These are phyloP conservation scores for Aspergillus egyptiacus DNA, from an alignment of 495 filamentous ascomycete species.

Conservation along the genomic window DNA sequence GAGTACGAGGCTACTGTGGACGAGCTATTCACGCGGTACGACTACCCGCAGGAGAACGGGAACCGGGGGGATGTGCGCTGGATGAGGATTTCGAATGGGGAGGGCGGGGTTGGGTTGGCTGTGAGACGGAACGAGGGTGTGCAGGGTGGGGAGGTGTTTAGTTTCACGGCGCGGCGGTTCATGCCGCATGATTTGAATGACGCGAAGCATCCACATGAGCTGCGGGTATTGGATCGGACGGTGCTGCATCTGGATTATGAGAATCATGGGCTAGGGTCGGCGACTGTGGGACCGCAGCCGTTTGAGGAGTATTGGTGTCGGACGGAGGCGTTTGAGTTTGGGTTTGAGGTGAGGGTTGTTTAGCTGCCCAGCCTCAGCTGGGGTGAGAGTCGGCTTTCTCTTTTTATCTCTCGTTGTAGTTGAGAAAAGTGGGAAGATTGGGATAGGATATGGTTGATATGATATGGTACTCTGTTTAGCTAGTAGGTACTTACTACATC, in stretches of 20 bases:
- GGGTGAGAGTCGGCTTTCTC: no score
- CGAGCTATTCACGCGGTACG: conserved; percentile 9
- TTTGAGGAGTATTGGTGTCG: conserved; percentile 2
- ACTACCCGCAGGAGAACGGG: conserved; percentile 26
- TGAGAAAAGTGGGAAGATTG: no score
- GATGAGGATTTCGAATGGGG: not conserved
- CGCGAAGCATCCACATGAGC: conserved; percentile 52
- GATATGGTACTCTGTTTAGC: no score
- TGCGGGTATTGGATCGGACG: conserved; percentile 46
- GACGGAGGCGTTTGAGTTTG: conserved; percentile 4
- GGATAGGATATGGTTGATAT: no score
- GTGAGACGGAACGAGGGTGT: no score
- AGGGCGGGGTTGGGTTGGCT: no score
- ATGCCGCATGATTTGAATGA: conserved; percentile 47
- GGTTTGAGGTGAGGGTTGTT: conserved; percentile 2
- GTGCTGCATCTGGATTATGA: conserved; percentile 54
- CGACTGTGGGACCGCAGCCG: conserved; percentile 2
- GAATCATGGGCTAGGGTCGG: conserved; percentile 48
- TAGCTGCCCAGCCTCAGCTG: no score
- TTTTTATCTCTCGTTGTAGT: no score
- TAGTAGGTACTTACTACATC: no score
- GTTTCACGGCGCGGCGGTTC: conserved; percentile 51
- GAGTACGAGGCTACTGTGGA: not conserved
- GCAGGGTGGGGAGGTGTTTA: no score
- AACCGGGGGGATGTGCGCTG: conserved; percentile 21